Base-by-base conservation (phyloP, 345 rosid species). In the Linum usitatissimum region DNA sequence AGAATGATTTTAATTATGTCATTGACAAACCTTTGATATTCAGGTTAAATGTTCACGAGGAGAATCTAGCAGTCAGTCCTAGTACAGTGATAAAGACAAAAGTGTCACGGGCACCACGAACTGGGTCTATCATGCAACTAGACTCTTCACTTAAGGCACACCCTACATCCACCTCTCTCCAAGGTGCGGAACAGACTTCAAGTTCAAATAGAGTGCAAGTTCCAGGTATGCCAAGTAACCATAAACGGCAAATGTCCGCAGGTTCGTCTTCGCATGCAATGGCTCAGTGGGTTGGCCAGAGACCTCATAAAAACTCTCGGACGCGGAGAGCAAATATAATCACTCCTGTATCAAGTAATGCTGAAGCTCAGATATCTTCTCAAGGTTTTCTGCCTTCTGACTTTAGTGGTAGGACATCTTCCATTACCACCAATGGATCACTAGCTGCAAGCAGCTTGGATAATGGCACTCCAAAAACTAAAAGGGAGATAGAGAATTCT, bases 251-350 rank as follows among this genome's bases (percentile, higher is more conserved):
- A 18, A 48, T 67, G 48, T 64, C 85, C 66, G 60, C 83, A 53
- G 78, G 81, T 73, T 81, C 96, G 48, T 73, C 96, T 73, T 79
- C 90, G 55, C 87, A 74, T 66, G 78, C 91, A 30, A 87, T 87
- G 85, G 83, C 96, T 60, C 86, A 87, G 61, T 93, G 99, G 97
- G 92, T 70, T 63, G 91, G 96, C 73, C 98, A 87, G 81, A 92
- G 96, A 69, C 90, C 83, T 21, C 86, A 81, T 63, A 93, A 93
- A 69, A 89, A 77, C 66, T 86, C 92, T 23, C 96, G 97, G 34
- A 77, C 88, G 38, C 80, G 96, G 79, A 87, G 99, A 74, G 76
- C 90, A 58, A 87, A 82, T 77, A 51, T 90, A 70, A 81, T 79
- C 68, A 75, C 86, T 38, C 95, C 99, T 55, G 77, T 80, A 61